A percentile compares a stretch with the other conserved stretches of the same genome.
phyloP scores from a whole-genome alignment of 306 rosid genomes.

The Ormosia emarginata region DNA sequence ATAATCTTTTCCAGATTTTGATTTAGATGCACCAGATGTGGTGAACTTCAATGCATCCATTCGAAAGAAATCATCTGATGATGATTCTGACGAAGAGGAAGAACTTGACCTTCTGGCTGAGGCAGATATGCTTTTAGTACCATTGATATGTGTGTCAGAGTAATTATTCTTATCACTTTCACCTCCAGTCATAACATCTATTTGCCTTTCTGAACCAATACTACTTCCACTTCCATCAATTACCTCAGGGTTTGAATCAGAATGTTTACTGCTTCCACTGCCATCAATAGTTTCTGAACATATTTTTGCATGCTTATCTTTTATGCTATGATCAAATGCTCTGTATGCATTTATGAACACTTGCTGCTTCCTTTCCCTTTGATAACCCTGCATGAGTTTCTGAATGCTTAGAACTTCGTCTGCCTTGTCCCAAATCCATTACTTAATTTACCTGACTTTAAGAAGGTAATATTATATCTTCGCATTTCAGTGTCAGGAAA shows the following conservation, averaged over 20 bases:
- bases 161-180: slow-evolving; percentile 10
- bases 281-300: slow-evolving; percentile 9
- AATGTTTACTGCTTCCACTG: not conserved
- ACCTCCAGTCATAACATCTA: slow-evolving; percentile 17
- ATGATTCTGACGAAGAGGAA: slow-evolving; percentile 32
- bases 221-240: slow-evolving; percentile 18
- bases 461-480: not conserved
- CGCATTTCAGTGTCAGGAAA: not conserved
- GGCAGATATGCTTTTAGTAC: slow-evolving; percentile 14
- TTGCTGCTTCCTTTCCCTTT: slow-evolving; percentile 27
- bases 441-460: slow-evolving; percentile 12
- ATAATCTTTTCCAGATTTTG: slow-evolving; percentile 22
- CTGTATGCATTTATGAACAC: slow-evolving; percentile 20
- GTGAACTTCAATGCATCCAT: slow-evolving; percentile 1
- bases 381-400: slow-evolving; percentile 19
- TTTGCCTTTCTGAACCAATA: slow-evolving; percentile 12
- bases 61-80: slow-evolving; percentile 25
- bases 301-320: not conserved
- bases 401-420: not conserved
- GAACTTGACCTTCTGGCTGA: slow-evolving; percentile 22
- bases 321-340: slow-evolving; percentile 19
- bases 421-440: slow-evolving; percentile 22
- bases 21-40: not conserved
- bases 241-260: not conserved
- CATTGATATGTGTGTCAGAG: slow-evolving; percentile 7